Percentiles rank a stretch among this genome's conserved stretches.
These are phyloP conservation scores for Camellia lanceoleosa DNA, from an alignment of 148 eudicot species.

Conservation along the genomic window DNA sequence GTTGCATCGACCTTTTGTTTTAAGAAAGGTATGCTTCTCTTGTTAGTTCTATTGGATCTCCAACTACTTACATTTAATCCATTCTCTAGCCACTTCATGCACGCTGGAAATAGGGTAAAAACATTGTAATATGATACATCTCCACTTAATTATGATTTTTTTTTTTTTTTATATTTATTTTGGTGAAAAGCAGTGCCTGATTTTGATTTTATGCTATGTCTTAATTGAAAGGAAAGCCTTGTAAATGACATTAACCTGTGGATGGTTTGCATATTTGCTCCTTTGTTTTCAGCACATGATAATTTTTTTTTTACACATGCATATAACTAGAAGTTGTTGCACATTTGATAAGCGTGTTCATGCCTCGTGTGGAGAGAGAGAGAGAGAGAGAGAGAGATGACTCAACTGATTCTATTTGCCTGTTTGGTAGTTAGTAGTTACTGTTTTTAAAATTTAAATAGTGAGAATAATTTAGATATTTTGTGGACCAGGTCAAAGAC, in stretches of 20 bases:
- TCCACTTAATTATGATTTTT: background rate
- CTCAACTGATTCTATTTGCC: background rate
- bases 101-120: background rate
- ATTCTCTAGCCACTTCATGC: slow-evolving; percentile 1
- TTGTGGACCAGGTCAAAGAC: background rate
- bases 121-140: background rate
- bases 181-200: background rate
- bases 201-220: background rate
- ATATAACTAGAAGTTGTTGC: background rate
- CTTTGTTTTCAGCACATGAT: background rate
- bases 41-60: slow-evolving; percentile 1
- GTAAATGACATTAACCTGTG: no score
- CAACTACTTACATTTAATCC: background rate
- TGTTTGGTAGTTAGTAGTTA: background rate
- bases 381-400: background rate
- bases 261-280: background rate
- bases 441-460: background rate
- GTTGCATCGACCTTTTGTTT: slow-evolving; percentile 81
- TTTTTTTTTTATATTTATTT: background rate
- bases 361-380: background rate
- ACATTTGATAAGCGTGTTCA: background rate
- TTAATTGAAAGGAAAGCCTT: no score
- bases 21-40: slow-evolving; percentile 63
- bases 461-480: background rate
- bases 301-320: no score